A percentile compares a stretch with the other conserved stretches of the same genome.
Evolutionary conservation across 75 land plant genomes (phyloP).

Genomic region (Chamaecyparis obtusa): DNA sequence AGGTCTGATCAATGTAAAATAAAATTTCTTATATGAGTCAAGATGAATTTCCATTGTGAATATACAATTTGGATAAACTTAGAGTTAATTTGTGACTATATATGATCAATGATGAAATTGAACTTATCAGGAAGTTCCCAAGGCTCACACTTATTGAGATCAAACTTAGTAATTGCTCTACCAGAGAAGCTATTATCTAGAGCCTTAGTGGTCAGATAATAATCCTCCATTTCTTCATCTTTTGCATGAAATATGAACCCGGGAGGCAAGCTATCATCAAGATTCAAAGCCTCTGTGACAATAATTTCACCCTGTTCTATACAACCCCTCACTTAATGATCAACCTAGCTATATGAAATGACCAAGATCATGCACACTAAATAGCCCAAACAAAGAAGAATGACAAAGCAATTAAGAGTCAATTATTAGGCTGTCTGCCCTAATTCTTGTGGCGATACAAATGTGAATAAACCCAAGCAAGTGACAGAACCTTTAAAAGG

Average conservation of each 20-base stretch:
- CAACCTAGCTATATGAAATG: neutral
- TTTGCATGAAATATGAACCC: slow-evolving; percentile 67
- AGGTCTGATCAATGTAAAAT: too few species aligned
- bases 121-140: slow-evolving; percentile 84
- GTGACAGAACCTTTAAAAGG: neutral
- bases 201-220: slow-evolving; percentile 69
- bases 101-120: neutral
- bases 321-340: too few species aligned
- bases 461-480: neutral
- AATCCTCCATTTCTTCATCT: slow-evolving; percentile 76
- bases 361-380: neutral
- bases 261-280: slow-evolving; percentile 51
- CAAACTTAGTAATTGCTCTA: slow-evolving; percentile 65
- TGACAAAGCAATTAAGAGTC: neutral
- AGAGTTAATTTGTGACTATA: too few species aligned
- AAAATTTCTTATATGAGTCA: too few species aligned
- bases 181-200: slow-evolving; percentile 45
- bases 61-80: too few species aligned
- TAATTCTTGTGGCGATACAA: neutral
- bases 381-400: neutral
- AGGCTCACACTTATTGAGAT: slow-evolving; percentile 80
- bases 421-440: neutral
- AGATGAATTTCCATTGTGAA: neutral
- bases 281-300: neutral
- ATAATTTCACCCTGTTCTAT: neutral